A percentile compares a stretch with the other conserved stretches of the same genome.
Evolutionary conservation across 2,329 filamentous ascomycete genomes (phyloP).

Genomic region (Aurifilum marmelostoma): DNA sequence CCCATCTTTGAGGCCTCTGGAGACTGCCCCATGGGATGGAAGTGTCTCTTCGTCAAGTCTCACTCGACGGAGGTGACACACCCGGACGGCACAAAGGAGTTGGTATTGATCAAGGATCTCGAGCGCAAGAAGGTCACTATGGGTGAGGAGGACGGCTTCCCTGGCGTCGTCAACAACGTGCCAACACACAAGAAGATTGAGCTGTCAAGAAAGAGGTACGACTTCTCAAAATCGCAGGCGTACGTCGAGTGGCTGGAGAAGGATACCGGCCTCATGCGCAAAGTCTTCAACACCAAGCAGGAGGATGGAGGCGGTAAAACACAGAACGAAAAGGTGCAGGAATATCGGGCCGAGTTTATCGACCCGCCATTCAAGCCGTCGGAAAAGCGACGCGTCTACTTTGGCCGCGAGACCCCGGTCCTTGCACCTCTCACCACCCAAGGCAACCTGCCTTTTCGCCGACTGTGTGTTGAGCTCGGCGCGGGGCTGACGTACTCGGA

Average conservation of each 20-base stretch:
- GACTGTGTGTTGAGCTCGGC: slow-evolving; percentile 85
- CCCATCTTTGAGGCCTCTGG: slow-evolving; percentile 79
- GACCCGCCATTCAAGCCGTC: slow-evolving; percentile 88
- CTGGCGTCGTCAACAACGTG: slow-evolving; percentile 76
- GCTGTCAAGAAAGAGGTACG: slow-evolving; percentile 71
- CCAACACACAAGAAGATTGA: slow-evolving; percentile 70
- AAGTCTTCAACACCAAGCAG: slow-evolving; percentile 44
- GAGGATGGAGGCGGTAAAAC: slow-evolving; percentile 33
- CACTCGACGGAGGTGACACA: slow-evolving; percentile 81
- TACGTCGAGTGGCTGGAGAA: slow-evolving; percentile 79
- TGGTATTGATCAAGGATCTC: slow-evolving; percentile 64
- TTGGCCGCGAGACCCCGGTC: slow-evolving; percentile 88
- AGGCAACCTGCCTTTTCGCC: slow-evolving; percentile 91
- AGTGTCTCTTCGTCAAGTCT: slow-evolving; percentile 86
- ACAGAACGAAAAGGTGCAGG: slow-evolving; percentile 54
- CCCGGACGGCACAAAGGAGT: slow-evolving; percentile 80
- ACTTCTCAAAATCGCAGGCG: slow-evolving; percentile 72
- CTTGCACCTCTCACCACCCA: slow-evolving; percentile 96
- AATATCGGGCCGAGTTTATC: slow-evolving; percentile 78
- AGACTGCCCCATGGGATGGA: slow-evolving; percentile 84
- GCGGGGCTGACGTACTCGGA: slow-evolving; percentile 96
- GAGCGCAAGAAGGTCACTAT: slow-evolving; percentile 37
- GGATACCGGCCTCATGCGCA: slow-evolving; percentile 55
- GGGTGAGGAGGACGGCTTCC: slow-evolving; percentile 51
- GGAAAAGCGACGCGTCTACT: slow-evolving; percentile 92